phyloP scores from a whole-genome alignment of 208 protist species.

The Acanthamoeba culbertsoni region DNA sequence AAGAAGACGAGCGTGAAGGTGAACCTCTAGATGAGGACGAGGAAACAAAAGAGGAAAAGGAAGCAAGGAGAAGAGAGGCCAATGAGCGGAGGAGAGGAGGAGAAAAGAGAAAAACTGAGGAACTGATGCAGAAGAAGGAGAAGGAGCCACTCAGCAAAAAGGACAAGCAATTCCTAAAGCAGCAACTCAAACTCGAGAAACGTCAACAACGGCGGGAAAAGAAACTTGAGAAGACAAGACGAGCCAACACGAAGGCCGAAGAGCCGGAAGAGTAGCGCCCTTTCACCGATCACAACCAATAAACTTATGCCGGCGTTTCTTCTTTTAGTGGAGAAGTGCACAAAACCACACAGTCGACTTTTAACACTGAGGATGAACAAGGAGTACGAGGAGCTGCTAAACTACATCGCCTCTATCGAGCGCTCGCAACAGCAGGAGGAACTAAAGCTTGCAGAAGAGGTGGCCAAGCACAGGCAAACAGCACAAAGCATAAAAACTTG shows the following conservation, averaged over 20 bases:
- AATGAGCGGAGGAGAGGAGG: not conserved
- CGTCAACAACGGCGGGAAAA: not conserved
- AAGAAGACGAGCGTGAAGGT: not conserved
- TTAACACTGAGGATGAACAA: constrained; percentile 42
- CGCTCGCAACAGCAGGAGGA: not conserved
- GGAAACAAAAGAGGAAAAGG: not conserved
- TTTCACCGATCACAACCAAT: too few species aligned
- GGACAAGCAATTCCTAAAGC: constrained; percentile 40
- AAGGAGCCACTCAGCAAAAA: constrained; percentile 5
- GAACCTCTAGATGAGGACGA: not conserved
- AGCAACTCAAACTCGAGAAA: constrained; percentile 18
- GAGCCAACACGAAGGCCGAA: not conserved
- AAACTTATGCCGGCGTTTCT: too few species aligned
- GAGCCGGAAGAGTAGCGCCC: not conserved
- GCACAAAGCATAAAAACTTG: not conserved
- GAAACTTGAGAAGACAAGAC: not conserved
- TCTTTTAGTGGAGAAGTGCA: too few species aligned
- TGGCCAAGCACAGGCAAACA: not conserved
- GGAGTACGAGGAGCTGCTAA: constrained; percentile 8
- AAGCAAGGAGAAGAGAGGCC: not conserved
- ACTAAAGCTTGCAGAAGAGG: constrained; percentile 13
- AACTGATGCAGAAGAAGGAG: constrained; percentile 7
- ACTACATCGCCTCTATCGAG: not conserved
- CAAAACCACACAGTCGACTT: too few species aligned
- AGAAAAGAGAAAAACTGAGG: constrained; percentile 21